Base-by-base conservation (phyloP, 2,329 filamentous ascomycete species). In the Alternaria arborescens region DNA sequence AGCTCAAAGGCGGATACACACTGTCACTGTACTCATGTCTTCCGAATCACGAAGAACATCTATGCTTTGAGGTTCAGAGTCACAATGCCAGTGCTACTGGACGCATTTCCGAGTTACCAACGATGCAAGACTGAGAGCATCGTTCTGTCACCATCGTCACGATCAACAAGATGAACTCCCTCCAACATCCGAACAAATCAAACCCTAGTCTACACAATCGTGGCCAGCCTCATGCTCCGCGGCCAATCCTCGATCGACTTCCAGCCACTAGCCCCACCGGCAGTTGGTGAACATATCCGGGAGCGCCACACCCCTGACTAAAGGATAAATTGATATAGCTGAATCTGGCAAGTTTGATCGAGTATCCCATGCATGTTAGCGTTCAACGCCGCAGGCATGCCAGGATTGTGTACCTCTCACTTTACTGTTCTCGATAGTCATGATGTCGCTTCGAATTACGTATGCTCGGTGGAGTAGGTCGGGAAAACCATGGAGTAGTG, bases 101-200 rank as follows among this genome's bases (percentile, higher is more conserved):
- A 32, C 30, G 30, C 30, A 1, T 32, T 32, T 10, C 1, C 8
- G 30, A 48, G 11, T 8, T 22, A n/a, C 20, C 46, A 20, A 41
- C 42, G 53, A 55, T 40, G 53, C 34, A 55, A 48, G 24, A 24
- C 16, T 40, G 53, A 48, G 36, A 41, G 43, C 20, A 48, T 41
- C 5, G 3, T 4, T n/a, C 7, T n/a, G 24, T 48, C 14, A 48
- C 14, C 10, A 16, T 2, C 20, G 30, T 30, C 53, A 48, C 22
- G 38, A 46, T 46, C 24, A 48, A 36, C 34, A 55, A 40, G 8
- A 32, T n/a, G 12, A 18, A 24, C 12, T 18, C 10, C 28, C n/a
- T 28, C 30, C 43, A 30, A 22, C 16, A 40, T 28, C 43, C 24
- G 34, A 50, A 28, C 53, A 32, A 42, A 42, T 50, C 34, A 48